Base-by-base conservation (phyloP, 2,329 filamentous ascomycete genomes). In the Helotiales sp. region DNA sequence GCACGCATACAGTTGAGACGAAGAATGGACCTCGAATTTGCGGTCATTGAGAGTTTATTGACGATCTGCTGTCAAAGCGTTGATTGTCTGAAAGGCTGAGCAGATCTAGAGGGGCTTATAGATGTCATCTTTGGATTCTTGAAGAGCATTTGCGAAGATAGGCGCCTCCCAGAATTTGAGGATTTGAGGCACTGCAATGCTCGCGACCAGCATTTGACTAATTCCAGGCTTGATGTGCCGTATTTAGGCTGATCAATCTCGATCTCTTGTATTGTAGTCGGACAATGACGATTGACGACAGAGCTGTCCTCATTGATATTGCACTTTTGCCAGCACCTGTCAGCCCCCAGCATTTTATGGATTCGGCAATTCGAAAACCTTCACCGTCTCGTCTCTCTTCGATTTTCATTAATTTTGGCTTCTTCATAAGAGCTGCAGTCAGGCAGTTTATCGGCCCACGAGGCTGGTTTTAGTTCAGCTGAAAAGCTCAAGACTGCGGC, bases 391-490 rank as follows among this genome's bases (percentile, higher is more conserved):
- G 30, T 37, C 52, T 37, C 26, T 34, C 7, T 3, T 34, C 8
- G n/a, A 13, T 5, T 13, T 55, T 17, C n/a, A n/a, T n/a, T 55
- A 17, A 22, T 34, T n/a, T n/a, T 32, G 50, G 28, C 17, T 6
- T 34, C 50, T 34, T 20, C 26, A 17, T 7, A 20, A 55, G 20
- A 30, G n/a, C n/a, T n/a, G n/a, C n/a, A 32, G 50, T n/a, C 26
- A 34, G 15, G 30, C 13, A 15, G 10, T 10, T 32, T 32, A 22
- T 55, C 30, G 52, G 22, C 28, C 28, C 37, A 68, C 6, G 50
- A 62, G 57, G 66, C 65, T 63, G 32, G 28, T 34, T 45, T 52
- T 26, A 37, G 6, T 52, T 15, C 55, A 68, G 66, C 66, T 68
- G 66, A 68, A 68, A 63, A 63, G 24, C 45, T 28, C 32, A 45